Evolutionary conservation across 1,284 basidiomycete genomes (phyloP).

Genomic region (Tremellales sp.): DNA sequence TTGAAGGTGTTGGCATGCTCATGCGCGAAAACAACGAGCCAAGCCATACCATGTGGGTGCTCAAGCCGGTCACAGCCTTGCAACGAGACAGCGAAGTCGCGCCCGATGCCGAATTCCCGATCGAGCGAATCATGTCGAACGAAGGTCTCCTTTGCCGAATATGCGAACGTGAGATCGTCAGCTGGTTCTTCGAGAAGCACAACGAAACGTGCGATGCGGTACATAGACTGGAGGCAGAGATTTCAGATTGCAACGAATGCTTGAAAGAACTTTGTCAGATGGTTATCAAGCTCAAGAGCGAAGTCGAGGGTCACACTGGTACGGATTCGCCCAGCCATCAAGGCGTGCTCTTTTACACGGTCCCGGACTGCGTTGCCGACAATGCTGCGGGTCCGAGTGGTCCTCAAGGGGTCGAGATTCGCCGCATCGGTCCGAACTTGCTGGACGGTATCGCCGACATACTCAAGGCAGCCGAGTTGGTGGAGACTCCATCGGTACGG

Average conservation of each 20-base stretch:
- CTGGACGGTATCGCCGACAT: conserved; percentile 83
- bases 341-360: conserved; percentile 70
- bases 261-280: conserved; percentile 80
- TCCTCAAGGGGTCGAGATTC: conserved; percentile 65
- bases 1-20: conserved; percentile 98
- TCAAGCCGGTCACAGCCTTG: conserved; percentile 69
- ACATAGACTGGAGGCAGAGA: conserved; percentile 93
- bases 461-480: conserved; percentile 70
- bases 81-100: conserved; percentile 28
- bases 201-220: conserved; percentile 98
- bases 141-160: conserved; percentile 95
- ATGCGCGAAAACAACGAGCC: conserved; percentile 86
- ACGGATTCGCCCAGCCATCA: conserved; percentile 60
- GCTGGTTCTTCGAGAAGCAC: conserved; percentile 99
- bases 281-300: conserved; percentile 65
- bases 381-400: conserved; percentile 16
- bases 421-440: conserved; percentile 70
- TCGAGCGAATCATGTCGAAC: conserved; percentile 68
- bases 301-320: conserved; percentile 56
- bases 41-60: conserved; percentile 99
- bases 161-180: conserved; percentile 92
- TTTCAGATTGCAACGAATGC: conserved; percentile 87
- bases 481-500: conserved; percentile 82
- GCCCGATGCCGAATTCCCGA: conserved; percentile 57
- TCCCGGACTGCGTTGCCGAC: conserved; percentile 27